Evolutionary conservation across 1,284 basidiomycete species (phyloP), one percentile per base, ranked within the genome.

Genomic region (Hymenochaete sp.): DNA sequence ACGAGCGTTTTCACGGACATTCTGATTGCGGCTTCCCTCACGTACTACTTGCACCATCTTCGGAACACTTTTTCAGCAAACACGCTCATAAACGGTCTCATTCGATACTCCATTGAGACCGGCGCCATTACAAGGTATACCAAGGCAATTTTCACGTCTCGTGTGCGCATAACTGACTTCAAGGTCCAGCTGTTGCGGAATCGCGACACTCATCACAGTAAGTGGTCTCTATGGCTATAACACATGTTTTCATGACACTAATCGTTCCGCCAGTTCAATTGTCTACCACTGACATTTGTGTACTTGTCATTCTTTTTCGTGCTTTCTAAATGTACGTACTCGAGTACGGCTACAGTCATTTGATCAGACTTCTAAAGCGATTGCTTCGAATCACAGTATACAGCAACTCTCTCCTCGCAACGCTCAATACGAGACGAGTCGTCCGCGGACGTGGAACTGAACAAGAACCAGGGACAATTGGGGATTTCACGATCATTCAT

Each of bases 371-470:
- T n/a, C n/a, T n/a, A n/a, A n/a, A n/a, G 14, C 11, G 6, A 18
- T 26, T 13, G 13, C 13, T n/a, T 25, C 35, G 41, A 32, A 47
- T 31, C 7, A 3, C 48, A 82, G 80, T 82, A 44, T 83, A 82
- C 54, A 75, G 72, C 1, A 74, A 79, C 45, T 82, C 80, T 3
- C 79, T 78, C 57, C 65, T 82, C 55, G 77, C 79, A 45, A 77
- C 80, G 76, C 63, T 76, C 28, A 77, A 75, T 53, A 76, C 73
- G 4, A 67, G 73, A 14, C 61, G 70, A 37, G 58, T 56, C n/a
- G 52, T 72, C 38, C 64, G 65, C 13, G 72, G 70, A 16, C 59
- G 62, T 33, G 71, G 71, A 29, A 68, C 72, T 3, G 70, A 73
- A 38, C 57, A 55, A 42, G 64, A 68, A 54, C 60, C 55, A 26